These are phyloP conservation scores for Thymus quinquecostatus DNA, from an alignment of 257 asterid genomes.

Conservation along the genomic window DNA sequence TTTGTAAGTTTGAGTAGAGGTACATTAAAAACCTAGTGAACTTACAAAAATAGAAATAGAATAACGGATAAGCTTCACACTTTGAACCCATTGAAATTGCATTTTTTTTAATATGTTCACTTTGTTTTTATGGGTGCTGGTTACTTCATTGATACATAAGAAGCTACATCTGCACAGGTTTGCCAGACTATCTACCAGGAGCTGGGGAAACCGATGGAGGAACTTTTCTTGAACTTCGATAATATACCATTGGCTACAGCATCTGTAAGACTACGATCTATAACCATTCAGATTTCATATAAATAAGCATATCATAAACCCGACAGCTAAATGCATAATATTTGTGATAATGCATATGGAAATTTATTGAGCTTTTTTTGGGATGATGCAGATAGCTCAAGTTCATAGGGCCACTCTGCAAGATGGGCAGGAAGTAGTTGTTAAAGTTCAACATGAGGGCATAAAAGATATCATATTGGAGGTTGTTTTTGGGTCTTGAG, in stretches of 20 bases:
- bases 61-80: slow-evolving; percentile 17
- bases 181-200: slow-evolving; percentile 65
- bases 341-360: slow-evolving; percentile 8
- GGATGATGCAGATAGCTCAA: slow-evolving; percentile 83
- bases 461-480: slow-evolving; percentile 84
- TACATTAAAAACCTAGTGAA: slow-evolving; percentile 6
- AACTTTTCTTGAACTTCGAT: slow-evolving; percentile 75
- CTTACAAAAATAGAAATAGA: not conserved
- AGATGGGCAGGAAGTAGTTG: slow-evolving; percentile 85
- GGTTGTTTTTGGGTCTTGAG: slow-evolving; percentile 46
- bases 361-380: slow-evolving; percentile 22
- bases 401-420: slow-evolving; percentile 92
- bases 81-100: slow-evolving; percentile 1
- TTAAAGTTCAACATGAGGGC: slow-evolving; percentile 96
- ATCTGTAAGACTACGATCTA: slow-evolving; percentile 63
- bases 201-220: slow-evolving; percentile 80
- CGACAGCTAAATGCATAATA: slow-evolving; percentile 1
- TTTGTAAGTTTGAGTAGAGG: slow-evolving; percentile 7
- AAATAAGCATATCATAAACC: slow-evolving; percentile 18
- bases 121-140: slow-evolving; percentile 29
- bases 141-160: slow-evolving; percentile 25
- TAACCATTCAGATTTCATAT: slow-evolving; percentile 12
- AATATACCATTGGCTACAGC: slow-evolving; percentile 87
- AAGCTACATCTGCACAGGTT: slow-evolving; percentile 58
- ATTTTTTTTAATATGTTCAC: slow-evolving; percentile 1